Percentiles rank a stretch among this genome's conserved stretches.
Conservation (phyloP, 805 yeast species). For the Vanderwaltozyma tropicalis region DNA sequence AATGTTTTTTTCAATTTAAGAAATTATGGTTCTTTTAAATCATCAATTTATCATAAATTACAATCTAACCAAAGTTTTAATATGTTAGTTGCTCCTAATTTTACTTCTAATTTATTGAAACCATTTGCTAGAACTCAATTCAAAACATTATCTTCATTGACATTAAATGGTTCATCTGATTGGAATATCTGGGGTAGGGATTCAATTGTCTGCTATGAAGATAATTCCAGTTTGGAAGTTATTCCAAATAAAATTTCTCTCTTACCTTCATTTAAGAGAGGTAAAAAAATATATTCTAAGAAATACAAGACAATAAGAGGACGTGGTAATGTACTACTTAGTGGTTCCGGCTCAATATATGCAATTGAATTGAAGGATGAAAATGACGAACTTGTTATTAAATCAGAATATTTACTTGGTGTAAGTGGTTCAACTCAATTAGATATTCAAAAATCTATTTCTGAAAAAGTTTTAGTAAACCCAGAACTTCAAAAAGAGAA, state of each 20-base stretch:
- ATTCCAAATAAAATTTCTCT: neutral
- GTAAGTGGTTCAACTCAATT: constrained; percentile 22
- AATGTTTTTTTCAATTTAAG: constrained; percentile 14
- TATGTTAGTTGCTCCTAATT: constrained; percentile 20
- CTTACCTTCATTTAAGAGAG: neutral
- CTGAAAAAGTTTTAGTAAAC: neutral
- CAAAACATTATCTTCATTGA: constrained; percentile 7
- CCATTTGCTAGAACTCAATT: constrained; percentile 1
- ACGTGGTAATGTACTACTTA: constrained; percentile 23
- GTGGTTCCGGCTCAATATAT: constrained; percentile 22
- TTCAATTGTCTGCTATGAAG: constrained; percentile 23
- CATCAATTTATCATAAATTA: constrained; percentile 15
- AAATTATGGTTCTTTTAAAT: constrained; percentile 11
- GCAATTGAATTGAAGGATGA: constrained; percentile 19
- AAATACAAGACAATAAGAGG: constrained; percentile 21
- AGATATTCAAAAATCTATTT: constrained; percentile 17
- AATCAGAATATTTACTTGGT: constrained; percentile 24
- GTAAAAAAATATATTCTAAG: constrained; percentile 9
- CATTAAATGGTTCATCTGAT: constrained; percentile 18
- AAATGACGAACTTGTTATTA: constrained; percentile 20
- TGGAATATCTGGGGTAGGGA: constrained; percentile 25
- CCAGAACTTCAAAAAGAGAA: neutral
- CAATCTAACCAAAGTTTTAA: constrained; percentile 11
- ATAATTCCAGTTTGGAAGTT: constrained; percentile 19
- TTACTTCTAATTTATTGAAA: constrained; percentile 1